Base-by-base conservation (phyloP, 1,139 yeast species). In the Saccharomyces hybrid region DNA sequence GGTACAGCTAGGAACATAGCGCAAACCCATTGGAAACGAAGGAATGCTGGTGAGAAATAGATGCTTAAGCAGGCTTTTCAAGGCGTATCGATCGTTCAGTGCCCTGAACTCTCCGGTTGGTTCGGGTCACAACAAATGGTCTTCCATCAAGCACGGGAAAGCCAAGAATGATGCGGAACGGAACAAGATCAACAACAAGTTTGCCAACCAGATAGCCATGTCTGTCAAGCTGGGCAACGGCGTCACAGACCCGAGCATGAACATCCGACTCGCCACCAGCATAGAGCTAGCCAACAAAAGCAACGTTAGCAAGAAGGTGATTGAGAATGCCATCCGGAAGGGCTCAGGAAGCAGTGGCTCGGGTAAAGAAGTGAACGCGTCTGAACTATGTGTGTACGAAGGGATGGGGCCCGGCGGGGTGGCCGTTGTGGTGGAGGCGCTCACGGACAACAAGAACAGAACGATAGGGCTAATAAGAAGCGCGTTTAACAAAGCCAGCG, bases 341-440 rank as follows among this genome's bases (percentile, higher is more conserved):
- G 98, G 95, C 3, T 75, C 84, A 0, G 95, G 95, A 0, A 76
- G 76, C 55, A 75, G 75, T 3, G 71, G 70, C 7, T 71, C 77
- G 28, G 65, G 68, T 67, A 61, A 79, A 67, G 62, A 75, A 14
- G 70, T 73, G 16, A 74, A 77, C 27, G 83, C 79, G 51, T 47
- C 53, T 16, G 53, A 51, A 9, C 26, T 51, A 14, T 82, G 79
- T 32, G 60, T 80, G n/a, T 93, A 91, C 70, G 99, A 93, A 69
- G 96, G 93, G 25, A 76, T 90, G 71, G 97, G 95, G 0, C 97
- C 97, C 0, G 95, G 91, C 2, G 97, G 96, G 0, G 88, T 88
- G 3, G 89, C 96, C 0, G 76, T 90, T 52, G 80, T 93, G 4
- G 81, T 90, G 7, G 96, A 88, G 65, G 91, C 96, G 0, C 75